These are phyloP conservation scores for Xylaria acuta DNA, from an alignment of 495 filamentous ascomycete genomes.

Conservation along the genomic window DNA sequence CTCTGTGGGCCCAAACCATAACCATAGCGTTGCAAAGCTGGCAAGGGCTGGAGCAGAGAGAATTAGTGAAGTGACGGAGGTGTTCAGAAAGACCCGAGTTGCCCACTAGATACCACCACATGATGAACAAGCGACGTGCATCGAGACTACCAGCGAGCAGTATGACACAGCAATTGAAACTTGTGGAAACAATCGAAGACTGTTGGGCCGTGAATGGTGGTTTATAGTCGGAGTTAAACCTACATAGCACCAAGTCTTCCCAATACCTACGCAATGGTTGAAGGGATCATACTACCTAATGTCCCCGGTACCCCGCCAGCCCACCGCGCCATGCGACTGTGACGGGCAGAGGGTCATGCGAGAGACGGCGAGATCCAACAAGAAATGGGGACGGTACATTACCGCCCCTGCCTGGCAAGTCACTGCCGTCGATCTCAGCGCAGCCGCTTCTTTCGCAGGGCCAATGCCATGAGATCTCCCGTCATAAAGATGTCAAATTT, in stretches of 20 bases:
- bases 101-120: neutral
- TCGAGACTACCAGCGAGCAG: neutral
- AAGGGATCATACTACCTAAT: conserved; percentile 6
- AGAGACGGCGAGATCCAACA: conserved; percentile 10
- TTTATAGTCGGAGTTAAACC: conserved; percentile 4
- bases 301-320: conserved; percentile 20
- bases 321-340: conserved; percentile 25
- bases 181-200: conserved; percentile 5
- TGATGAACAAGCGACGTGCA: neutral
- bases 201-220: neutral
- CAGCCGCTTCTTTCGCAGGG: neutral
- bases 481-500: neutral
- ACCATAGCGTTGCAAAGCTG: neutral
- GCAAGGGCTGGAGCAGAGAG: conserved; percentile 6
- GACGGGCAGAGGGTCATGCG: conserved; percentile 25
- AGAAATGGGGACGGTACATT: neutral
- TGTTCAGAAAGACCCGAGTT: conserved; percentile 1
- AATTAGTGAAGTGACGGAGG: neutral
- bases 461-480: conserved; percentile 2
- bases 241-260: no score
- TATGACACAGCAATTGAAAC: neutral
- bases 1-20: neutral
- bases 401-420: conserved; percentile 2
- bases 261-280: no score
- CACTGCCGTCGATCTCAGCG: conserved; percentile 18